Evolutionary conservation across 495 filamentous ascomycete genomes (phyloP), one percentile per base, ranked within the genome.

Genomic region (Penicillium soppii): DNA sequence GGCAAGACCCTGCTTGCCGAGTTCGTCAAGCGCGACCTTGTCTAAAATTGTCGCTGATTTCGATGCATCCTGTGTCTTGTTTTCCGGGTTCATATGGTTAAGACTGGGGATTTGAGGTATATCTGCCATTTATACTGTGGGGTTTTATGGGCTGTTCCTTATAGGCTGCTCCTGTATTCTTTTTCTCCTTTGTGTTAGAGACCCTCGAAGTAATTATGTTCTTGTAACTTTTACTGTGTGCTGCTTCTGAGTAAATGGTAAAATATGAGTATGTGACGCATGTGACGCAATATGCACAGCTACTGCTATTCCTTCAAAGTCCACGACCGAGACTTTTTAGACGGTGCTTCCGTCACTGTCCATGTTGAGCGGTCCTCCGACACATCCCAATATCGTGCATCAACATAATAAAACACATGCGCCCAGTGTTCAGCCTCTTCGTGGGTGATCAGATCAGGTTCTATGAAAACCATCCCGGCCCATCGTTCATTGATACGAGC

Each of bases 11-110:
- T 99, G 66, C 87, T 91, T 61, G 88, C 87, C 42, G 89, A 97
- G 76, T 99, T 99, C 69, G 89, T 97, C 63, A 89, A 95, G 79
- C 81, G 89, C 63, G 94, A 99, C 75, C 77, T 99, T 66, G 83
- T 99, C 72, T 99, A 86, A 81, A 52, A 30, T 35, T 30, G 42
- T 43, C 53, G 26, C 35, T 47, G 19, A 26, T 53, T 51, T 37
- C 55, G 58, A 59, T 49, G 37, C 56, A 49, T 52, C 41, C 38
- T 52, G 23, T 46, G 39, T 33, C 56, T 54, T 57, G 49, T 54
- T 61, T 25, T 52, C 45, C 52, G 53, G 47, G n/a, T 54, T 29
- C n/a, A n/a, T n/a, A n/a, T n/a, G n/a, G n/a, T 39, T 40, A 41
- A 53, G 50, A 48, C 42, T 55, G 56, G 43, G 53, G 33, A 47